Conservation (phyloP, 768 basidiomycete genomes). For the Asterophora parasitica region DNA sequence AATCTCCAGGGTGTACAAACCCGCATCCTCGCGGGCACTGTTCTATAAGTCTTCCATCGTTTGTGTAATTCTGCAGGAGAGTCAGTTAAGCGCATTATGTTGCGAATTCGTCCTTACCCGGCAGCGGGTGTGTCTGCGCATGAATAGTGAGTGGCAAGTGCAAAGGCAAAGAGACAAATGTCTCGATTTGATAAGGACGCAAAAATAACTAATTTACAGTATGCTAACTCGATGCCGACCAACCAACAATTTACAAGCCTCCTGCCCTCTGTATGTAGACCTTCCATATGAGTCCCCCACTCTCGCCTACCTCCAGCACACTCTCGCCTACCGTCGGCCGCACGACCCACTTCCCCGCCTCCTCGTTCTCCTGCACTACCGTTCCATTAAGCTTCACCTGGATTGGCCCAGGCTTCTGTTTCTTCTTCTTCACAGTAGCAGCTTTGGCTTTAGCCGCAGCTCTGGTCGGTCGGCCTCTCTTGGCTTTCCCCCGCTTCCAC, state of each 20-base stretch:
- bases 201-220: slow-evolving; percentile 14
- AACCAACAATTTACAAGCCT: slow-evolving; percentile 1
- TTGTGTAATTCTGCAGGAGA: slow-evolving; percentile 17
- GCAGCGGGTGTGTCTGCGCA: slow-evolving; percentile 8
- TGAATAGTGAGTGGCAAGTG: not conserved
- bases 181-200: not conserved
- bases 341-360: slow-evolving; percentile 57
- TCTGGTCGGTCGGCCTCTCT: slow-evolving; percentile 31
- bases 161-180: not conserved
- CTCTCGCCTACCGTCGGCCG: slow-evolving; percentile 54
- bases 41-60: slow-evolving; percentile 16
- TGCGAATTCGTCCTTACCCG: slow-evolving; percentile 9
- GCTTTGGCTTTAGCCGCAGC: slow-evolving; percentile 24
- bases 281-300: slow-evolving; percentile 66
- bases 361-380: slow-evolving; percentile 40
- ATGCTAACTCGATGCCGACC: not conserved
- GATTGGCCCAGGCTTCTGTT: slow-evolving; percentile 48
- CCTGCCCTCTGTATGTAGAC: slow-evolving; percentile 52
- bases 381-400: slow-evolving; percentile 63
- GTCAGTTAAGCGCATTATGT: not conserved
- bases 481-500: slow-evolving; percentile 35
- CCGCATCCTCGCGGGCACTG: slow-evolving; percentile 17
- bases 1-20: slow-evolving; percentile 23
- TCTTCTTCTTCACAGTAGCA: slow-evolving; percentile 36
- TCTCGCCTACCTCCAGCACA: slow-evolving; percentile 69